phyloP scores from a whole-genome alignment of 192 early-diverging fungal species.

The Podochytrium sp. region DNA sequence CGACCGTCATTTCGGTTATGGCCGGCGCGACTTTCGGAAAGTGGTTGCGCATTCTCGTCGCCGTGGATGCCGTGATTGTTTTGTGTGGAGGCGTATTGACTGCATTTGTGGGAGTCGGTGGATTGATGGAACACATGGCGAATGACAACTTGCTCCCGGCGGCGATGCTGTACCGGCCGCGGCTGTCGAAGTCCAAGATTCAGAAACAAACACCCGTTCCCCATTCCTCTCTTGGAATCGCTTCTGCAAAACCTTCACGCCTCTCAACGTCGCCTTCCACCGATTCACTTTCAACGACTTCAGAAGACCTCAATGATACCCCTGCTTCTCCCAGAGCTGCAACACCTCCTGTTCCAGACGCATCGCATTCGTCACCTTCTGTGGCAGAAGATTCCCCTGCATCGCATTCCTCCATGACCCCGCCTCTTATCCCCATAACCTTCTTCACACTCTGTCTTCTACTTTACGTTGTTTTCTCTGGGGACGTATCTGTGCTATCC shows the following conservation, averaged over 20 bases:
- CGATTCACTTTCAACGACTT: too few relatives aligned
- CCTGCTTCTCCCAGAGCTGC: too few relatives aligned
- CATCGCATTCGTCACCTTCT: too few relatives aligned
- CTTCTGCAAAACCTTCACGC: too few relatives aligned
- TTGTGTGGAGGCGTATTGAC: constrained; percentile 63
- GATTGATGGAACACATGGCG: constrained; percentile 56
- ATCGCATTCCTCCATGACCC: neutral
- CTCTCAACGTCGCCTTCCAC: too few relatives aligned
- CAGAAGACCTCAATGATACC: too few relatives aligned
- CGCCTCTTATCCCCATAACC: constrained; percentile 41
- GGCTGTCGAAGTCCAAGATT: too few relatives aligned
- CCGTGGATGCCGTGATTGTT: constrained; percentile 62
- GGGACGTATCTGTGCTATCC: constrained; percentile 50
- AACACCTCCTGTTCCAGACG: too few relatives aligned
- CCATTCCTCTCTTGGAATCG: too few relatives aligned
- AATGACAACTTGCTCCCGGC: constrained; percentile 54
- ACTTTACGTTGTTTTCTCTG: constrained; percentile 46
- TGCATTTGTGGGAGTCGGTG: constrained; percentile 57
- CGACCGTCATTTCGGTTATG: constrained; percentile 49
- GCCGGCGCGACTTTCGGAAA: constrained; percentile 27
- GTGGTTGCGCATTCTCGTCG: constrained; percentile 49
- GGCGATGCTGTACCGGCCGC: constrained; percentile 50
- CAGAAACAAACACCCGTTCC: too few relatives aligned
- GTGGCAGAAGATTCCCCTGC: too few relatives aligned
- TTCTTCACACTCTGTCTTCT: constrained; percentile 55